phyloP scores from a whole-genome alignment of 2,329 filamentous ascomycete genomes.

The Colletotrichum lentis region DNA sequence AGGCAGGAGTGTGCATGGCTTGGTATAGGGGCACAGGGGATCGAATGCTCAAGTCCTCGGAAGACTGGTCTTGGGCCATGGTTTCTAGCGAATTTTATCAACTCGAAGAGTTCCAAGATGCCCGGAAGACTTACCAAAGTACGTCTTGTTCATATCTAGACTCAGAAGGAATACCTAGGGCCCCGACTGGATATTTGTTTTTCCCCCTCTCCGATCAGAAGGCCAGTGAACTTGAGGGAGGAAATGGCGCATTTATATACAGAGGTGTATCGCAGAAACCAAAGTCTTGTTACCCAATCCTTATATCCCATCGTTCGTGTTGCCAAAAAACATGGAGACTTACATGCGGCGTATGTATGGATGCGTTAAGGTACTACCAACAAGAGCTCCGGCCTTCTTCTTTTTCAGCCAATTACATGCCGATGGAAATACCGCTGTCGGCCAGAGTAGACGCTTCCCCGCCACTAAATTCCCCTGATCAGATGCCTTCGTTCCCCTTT shows the following conservation, averaged over 20 bases:
- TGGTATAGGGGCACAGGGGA: conserved; percentile 28
- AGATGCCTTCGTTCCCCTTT: not conserved
- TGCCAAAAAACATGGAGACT: conserved; percentile 5
- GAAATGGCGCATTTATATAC: conserved; percentile 18
- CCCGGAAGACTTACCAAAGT: not conserved
- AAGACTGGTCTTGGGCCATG: conserved; percentile 12
- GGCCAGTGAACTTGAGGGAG: not conserved
- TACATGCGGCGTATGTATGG: conserved; percentile 4
- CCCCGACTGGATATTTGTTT: not conserved
- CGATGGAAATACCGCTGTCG: not conserved
- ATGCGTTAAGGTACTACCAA: conserved; percentile 14
- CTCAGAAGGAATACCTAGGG: not conserved
- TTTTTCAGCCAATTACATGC: not conserved
- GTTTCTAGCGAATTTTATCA: not conserved
- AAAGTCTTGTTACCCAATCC: conserved; percentile 5
- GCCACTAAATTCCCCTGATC: not conserved
- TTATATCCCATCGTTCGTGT: not conserved
- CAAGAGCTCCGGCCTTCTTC: not conserved
- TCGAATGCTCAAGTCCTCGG: conserved; percentile 16
- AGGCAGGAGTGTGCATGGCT: conserved; percentile 21
- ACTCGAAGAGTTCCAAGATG: no score
- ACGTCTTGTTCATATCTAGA: conserved; percentile 16
- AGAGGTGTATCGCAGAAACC: not conserved
- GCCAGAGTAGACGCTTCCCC: not conserved
- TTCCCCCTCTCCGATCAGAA: not conserved